Percentiles rank a stretch among this genome's conserved stretches.
These are phyloP conservation scores for Aristolochia contorta DNA, from an alignment of 164 flowering plant species.

Conservation along the genomic window DNA sequence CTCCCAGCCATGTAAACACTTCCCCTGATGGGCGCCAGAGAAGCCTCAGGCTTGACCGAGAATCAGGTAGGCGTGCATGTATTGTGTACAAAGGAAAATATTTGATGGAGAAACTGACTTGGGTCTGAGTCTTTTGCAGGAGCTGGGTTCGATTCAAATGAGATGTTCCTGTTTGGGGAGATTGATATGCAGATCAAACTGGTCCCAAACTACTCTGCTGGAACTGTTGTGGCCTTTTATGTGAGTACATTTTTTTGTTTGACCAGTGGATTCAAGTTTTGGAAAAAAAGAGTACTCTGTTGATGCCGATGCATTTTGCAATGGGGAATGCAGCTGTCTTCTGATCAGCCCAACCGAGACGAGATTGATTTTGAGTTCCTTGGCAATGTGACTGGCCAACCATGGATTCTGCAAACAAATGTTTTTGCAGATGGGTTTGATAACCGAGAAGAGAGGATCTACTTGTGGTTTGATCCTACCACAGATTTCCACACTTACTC, in stretches of 20 bases:
- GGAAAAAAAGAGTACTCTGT: too few species aligned
- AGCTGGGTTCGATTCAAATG: constrained; percentile 65
- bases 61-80: constrained; percentile 41
- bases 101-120: background rate
- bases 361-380: constrained; percentile 87
- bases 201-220: constrained; percentile 73
- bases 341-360: constrained; percentile 66
- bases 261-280: background rate
- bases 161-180: constrained; percentile 74
- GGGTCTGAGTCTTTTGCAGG: constrained; percentile 27
- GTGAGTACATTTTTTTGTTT: constrained; percentile 24
- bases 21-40: constrained; percentile 60
- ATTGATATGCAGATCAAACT: constrained; percentile 83
- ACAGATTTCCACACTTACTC: constrained; percentile 78
- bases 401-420: constrained; percentile 74
- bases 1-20: constrained; percentile 75
- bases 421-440: constrained; percentile 66
- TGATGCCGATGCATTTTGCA: background rate
- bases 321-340: constrained; percentile 45
- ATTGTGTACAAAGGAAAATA: background rate
- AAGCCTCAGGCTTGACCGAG: constrained; percentile 58
- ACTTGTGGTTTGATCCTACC: constrained; percentile 92
- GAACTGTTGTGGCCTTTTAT: constrained; percentile 75
- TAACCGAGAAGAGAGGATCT: constrained; percentile 65
- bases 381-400: constrained; percentile 70